phyloP scores from a whole-genome alignment of 192 early-diverging fungal species.

The Backusella tarrabulga region DNA sequence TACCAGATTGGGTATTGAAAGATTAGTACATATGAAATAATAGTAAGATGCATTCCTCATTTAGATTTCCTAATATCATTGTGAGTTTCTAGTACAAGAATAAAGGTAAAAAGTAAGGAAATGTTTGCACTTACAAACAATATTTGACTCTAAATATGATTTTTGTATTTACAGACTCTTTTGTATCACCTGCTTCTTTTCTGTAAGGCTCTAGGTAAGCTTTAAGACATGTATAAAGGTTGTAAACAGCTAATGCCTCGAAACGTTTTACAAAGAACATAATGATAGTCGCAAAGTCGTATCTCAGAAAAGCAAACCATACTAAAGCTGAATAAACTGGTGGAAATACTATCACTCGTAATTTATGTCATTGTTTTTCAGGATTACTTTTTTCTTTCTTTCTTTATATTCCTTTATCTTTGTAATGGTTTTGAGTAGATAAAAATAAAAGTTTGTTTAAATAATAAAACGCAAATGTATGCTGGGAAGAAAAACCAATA shows the following conservation, averaged over 20 bases:
- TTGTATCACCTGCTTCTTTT: slow-evolving; percentile 19
- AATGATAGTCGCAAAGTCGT: slow-evolving; percentile 27
- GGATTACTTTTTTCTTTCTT: slow-evolving; percentile 15
- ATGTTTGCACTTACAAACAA: slow-evolving; percentile 19
- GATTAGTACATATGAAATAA: slow-evolving; percentile 33
- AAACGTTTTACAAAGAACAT: slow-evolving; percentile 34
- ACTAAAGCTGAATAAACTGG: slow-evolving; percentile 30
- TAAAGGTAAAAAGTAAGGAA: not conserved
- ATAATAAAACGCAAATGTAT: too few species aligned
- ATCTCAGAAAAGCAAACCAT: slow-evolving; percentile 25
- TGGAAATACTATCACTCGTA: slow-evolving; percentile 31
- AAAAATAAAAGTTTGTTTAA: too few species aligned
- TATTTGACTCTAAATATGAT: slow-evolving; percentile 23
- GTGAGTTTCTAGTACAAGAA: too few species aligned
- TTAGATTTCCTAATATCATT: slow-evolving; percentile 18
- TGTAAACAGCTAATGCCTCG: slow-evolving; percentile 35
- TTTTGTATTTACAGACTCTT: slow-evolving; percentile 20
- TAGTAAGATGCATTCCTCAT: slow-evolving; percentile 37
- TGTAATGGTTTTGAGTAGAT: not conserved
- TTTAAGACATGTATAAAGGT: slow-evolving; percentile 30
- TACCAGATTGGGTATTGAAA: slow-evolving; percentile 41
- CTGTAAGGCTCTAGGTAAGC: slow-evolving; percentile 30
- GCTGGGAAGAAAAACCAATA: too few species aligned
- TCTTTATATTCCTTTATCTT: not conserved
- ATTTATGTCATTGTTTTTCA: slow-evolving; percentile 35